A percentile compares a stretch with the other conserved stretches of the same genome.
These are phyloP conservation scores for Arabidopsis lyrata DNA, from an alignment of 441 rosid species.

Conservation along the genomic window DNA sequence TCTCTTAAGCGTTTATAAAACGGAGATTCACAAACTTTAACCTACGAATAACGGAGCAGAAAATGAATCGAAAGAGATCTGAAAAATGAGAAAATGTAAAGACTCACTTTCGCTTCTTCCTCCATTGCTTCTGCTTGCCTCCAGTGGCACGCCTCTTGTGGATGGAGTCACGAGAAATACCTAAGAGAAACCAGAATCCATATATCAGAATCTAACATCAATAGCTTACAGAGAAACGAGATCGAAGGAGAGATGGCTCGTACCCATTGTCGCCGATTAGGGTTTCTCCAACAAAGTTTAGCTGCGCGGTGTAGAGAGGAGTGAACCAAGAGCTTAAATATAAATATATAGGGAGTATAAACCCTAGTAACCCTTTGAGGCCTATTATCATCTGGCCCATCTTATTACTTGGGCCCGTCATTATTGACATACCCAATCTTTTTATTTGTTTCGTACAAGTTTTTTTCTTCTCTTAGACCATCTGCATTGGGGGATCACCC, in stretches of 20 bases:
- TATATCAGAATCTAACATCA: slow-evolving; percentile 6
- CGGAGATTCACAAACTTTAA: neutral
- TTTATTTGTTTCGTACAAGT: neutral
- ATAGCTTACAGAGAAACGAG: neutral
- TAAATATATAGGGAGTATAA: neutral
- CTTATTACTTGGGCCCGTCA: slow-evolving; percentile 2
- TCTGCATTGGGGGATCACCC: no score
- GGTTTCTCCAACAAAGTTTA: slow-evolving; percentile 28
- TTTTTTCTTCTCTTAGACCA: neutral
- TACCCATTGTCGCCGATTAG: slow-evolving; percentile 44
- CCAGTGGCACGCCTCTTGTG: slow-evolving; percentile 46
- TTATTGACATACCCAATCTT: neutral
- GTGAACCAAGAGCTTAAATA: neutral
- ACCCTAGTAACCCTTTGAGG: neutral
- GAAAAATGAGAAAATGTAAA: neutral
- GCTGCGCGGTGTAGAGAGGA: slow-evolving; percentile 13
- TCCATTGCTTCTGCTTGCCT: slow-evolving; percentile 42
- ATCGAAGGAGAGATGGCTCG: neutral
- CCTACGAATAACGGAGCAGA: neutral
- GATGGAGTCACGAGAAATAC: slow-evolving; percentile 49
- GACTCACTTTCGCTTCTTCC: slow-evolving; percentile 50
- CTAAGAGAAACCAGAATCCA: slow-evolving; percentile 24
- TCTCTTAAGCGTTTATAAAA: neutral
- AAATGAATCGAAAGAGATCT: slow-evolving; percentile 17
- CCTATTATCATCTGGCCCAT: slow-evolving; percentile 18